phyloP scores from a whole-genome alignment of 2,329 filamentous ascomycete species.

The Hypoxylon sp. region DNA sequence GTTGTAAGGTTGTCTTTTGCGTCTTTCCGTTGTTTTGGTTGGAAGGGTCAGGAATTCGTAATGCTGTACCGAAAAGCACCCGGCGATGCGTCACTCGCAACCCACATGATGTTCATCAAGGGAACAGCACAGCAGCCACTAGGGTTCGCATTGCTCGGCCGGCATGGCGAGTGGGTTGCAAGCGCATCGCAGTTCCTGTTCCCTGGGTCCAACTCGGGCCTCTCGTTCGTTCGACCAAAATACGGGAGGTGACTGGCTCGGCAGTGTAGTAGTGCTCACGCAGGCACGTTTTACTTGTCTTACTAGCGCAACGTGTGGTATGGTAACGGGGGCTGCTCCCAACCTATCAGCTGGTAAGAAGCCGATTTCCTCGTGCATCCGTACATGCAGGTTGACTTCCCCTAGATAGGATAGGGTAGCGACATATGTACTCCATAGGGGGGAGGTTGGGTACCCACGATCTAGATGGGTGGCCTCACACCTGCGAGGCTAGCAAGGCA shows the following conservation, averaged over 20 bases:
- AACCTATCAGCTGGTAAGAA: constrained; percentile 31
- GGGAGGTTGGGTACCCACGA: constrained; percentile 31
- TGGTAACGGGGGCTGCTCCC: constrained; percentile 10
- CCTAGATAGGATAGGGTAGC: constrained; percentile 24
- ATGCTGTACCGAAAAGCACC: constrained; percentile 5
- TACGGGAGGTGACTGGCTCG: constrained; percentile 38
- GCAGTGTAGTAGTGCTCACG: constrained; percentile 41
- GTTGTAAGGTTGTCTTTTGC: too few species aligned
- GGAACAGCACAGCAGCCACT: constrained; percentile 11
- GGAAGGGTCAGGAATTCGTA: background rate
- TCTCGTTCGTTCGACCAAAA: constrained; percentile 36
- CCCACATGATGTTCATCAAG: constrained; percentile 6
- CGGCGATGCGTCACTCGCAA: constrained; percentile 8
- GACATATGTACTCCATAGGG: constrained; percentile 16
- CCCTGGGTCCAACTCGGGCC: constrained; percentile 35
- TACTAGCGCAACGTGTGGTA: constrained; percentile 24
- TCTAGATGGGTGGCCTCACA: constrained; percentile 43
- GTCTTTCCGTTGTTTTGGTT: background rate
- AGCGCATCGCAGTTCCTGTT: constrained; percentile 38
- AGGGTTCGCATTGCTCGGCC: constrained; percentile 19
- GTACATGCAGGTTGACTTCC: constrained; percentile 35
- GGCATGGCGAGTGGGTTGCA: constrained; percentile 23
- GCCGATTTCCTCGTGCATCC: constrained; percentile 21
- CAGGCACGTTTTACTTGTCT: constrained; percentile 40
- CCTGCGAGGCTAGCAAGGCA: constrained; percentile 36